Evolutionary conservation across 192 early-diverging fungal species (phyloP), one percentile per base, ranked within the genome.

Genomic region (Coemansia sp.): DNA sequence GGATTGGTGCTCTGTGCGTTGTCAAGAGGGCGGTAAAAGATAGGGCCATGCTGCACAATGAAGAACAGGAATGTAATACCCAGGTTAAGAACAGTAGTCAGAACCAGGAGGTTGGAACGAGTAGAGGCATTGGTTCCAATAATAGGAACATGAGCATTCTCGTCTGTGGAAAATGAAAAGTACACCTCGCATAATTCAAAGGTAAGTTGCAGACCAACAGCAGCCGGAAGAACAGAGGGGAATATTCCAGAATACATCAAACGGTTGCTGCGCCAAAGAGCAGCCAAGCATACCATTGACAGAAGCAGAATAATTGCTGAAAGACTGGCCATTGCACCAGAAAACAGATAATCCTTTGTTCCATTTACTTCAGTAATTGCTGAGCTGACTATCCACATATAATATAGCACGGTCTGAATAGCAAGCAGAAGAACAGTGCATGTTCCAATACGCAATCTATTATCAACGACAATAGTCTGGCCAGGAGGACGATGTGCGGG

Each of bases 401-500:
- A 37, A 13, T 19, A 45, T 7, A 67, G 26, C 4, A 56, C 55
- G 2, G 41, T 39, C 11, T 67, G 66, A n/a, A 21, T 43, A n/a
- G 43, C 45, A 3, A 56, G 32, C 15, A 60, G 11, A 11, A 16
- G 16, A 8, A 48, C 39, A 26, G 40, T 11, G 8, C 32, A 32
- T 12, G 32, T 39, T 9, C 72, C 77, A 0, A 59, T 37, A 3
- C 18, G 37, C 16, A 61, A 2, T 12, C 77, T 72, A 32, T 74
- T 74, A 61, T 79, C 77, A 9, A 67, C 65, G 12, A 74, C 32
- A 15, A 39, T 42, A 4, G 65, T 67, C 11, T 19, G 9, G 58
- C 71, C 76, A 26, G 39, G 46, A 8, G 70, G 76, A n/a, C 67
- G 66, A n/a, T 67, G 61, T 32, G 70, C 49, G 22, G 76, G 62